These are phyloP conservation scores for Ceratocystiopsis minuta DNA, from an alignment of 2,329 filamentous ascomycete species.

Conservation along the genomic window DNA sequence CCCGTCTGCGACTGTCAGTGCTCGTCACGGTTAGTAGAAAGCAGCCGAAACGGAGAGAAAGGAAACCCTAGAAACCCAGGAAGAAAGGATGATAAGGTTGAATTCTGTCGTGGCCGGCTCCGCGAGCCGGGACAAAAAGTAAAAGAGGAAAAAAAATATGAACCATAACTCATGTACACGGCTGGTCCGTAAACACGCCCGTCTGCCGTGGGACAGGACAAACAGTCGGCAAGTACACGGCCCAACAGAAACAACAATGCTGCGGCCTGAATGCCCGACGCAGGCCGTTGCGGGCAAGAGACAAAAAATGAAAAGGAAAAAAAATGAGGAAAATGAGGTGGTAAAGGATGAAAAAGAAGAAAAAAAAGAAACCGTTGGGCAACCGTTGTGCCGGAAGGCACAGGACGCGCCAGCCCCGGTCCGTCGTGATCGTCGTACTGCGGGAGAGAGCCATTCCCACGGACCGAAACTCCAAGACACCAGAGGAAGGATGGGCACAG, in stretches of 20 bases:
- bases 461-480: no score
- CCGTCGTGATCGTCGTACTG: no score
- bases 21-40: background rate
- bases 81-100: background rate
- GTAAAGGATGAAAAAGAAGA: background rate
- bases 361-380: no score
- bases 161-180: background rate
- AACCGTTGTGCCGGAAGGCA: no score
- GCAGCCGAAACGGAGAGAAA: background rate
- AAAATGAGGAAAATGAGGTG: background rate
- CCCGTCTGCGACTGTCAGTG: no score
- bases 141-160: background rate
- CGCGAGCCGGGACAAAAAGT: no score
- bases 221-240: background rate
- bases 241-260: background rate
- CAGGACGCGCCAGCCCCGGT: no score
- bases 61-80: background rate
- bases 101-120: no score
- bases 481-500: no score
- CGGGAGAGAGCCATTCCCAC: no score
- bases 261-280: background rate
- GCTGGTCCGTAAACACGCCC: background rate
- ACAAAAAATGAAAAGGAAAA: background rate
- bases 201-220: background rate
- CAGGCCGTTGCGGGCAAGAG: no score